Percentiles rank a stretch among this genome's conserved stretches.
These are phyloP conservation scores for Penicillium sp. DNA, from an alignment of 2,329 filamentous ascomycete genomes.

Conservation along the genomic window DNA sequence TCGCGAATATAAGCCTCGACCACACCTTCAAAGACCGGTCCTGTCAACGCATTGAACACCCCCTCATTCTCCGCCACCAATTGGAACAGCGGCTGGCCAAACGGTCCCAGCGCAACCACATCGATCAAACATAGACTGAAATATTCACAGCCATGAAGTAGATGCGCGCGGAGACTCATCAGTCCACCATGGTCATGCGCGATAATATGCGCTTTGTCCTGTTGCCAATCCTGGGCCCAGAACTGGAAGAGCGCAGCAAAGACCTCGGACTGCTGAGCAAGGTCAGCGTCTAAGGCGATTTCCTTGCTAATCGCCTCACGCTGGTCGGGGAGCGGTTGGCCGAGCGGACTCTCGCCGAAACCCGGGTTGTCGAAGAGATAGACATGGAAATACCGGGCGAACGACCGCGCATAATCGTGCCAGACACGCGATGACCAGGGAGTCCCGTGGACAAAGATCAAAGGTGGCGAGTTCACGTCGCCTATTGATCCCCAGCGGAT, in stretches of 20 bases:
- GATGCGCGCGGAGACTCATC: slow-evolving; percentile 36
- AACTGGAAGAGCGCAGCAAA: slow-evolving; percentile 37
- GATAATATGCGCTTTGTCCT: slow-evolving; percentile 34
- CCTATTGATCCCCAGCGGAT: slow-evolving; percentile 37
- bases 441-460: slow-evolving; percentile 46
- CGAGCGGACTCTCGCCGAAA: slow-evolving; percentile 38
- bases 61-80: slow-evolving; percentile 33
- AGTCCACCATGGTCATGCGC: slow-evolving; percentile 46
- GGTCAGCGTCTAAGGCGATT: slow-evolving; percentile 29
- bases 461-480: slow-evolving; percentile 22
- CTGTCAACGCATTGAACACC: slow-evolving; percentile 35
- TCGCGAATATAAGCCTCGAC: slow-evolving; percentile 38
- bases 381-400: slow-evolving; percentile 36
- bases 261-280: slow-evolving; percentile 37
- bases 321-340: slow-evolving; percentile 10
- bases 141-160: slow-evolving; percentile 37
- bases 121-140: slow-evolving; percentile 41
- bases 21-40: slow-evolving; percentile 36
- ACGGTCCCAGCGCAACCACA: slow-evolving; percentile 42
- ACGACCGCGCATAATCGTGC: slow-evolving; percentile 31
- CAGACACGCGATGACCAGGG: slow-evolving; percentile 45
- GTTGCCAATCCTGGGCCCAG: slow-evolving; percentile 22
- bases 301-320: slow-evolving; percentile 13
- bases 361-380: slow-evolving; percentile 46
- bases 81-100: slow-evolving; percentile 43